Conservation (phyloP, 345 rosid species). For the Aquilaria sinensis region DNA sequence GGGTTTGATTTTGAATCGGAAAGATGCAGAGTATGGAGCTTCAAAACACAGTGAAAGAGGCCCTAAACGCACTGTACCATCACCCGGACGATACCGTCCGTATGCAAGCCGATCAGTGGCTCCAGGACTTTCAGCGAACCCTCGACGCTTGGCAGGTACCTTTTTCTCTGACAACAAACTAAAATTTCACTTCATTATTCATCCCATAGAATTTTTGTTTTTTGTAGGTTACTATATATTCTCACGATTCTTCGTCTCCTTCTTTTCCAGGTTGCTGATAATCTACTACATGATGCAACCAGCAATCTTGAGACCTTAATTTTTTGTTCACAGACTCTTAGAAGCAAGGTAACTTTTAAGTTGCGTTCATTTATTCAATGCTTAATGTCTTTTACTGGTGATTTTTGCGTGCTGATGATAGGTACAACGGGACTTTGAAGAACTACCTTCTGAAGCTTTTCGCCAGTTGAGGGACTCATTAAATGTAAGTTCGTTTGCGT, state of each 20-base stretch:
- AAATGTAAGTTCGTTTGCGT: conserved; percentile 44
- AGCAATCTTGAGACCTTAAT: conserved; percentile 97
- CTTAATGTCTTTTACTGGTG: not conserved
- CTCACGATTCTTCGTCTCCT: not conserved
- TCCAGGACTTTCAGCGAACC: conserved; percentile 88
- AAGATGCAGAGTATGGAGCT: conserved; percentile 54
- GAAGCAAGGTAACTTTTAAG: conserved; percentile 83
- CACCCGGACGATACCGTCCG: conserved; percentile 89
- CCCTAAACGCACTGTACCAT: conserved; percentile 96
- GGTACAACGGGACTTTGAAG: conserved; percentile 99
- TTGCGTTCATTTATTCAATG: conserved; percentile 3
- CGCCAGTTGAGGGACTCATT: conserved; percentile 71
- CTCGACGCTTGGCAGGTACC: conserved; percentile 97
- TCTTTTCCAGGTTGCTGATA: conserved; percentile 82
- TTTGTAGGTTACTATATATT: not conserved
- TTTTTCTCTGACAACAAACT: not conserved
- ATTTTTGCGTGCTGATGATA: conserved; percentile 22
- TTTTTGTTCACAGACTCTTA: conserved; percentile 98
- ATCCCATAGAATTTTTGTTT: not conserved
- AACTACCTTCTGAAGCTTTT: conserved; percentile 94
- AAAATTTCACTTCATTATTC: not conserved
- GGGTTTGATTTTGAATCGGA: conserved; percentile 20
- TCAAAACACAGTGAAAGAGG: conserved; percentile 86
- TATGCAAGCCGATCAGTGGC: conserved; percentile 87
- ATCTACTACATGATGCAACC: conserved; percentile 91